Evolutionary conservation across 345 rosid genomes (phyloP).

Genomic region (Cardiospermum halicacabum): DNA sequence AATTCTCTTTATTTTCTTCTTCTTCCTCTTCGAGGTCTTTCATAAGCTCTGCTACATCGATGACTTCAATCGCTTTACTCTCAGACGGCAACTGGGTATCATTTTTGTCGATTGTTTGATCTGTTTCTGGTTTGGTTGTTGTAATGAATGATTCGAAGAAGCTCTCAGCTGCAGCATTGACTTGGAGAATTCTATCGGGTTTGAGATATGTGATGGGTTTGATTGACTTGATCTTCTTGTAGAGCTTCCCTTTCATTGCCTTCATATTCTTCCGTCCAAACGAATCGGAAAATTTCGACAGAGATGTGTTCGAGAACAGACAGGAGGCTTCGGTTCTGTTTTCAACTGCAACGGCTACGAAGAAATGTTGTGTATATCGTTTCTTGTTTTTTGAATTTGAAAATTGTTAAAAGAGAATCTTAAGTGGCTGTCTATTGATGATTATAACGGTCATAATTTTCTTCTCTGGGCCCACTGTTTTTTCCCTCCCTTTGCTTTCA

Average conservation of each 20-base stretch:
- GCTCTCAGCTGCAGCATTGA: slow-evolving; percentile 56
- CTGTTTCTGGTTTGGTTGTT: slow-evolving; percentile 23
- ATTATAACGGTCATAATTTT: too few relatives aligned
- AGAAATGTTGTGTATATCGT: slow-evolving; percentile 20
- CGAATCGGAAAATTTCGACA: slow-evolving; percentile 6
- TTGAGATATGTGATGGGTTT: slow-evolving; percentile 59
- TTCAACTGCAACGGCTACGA: slow-evolving; percentile 70
- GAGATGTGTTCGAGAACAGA: not conserved
- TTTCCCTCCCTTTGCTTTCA: too few relatives aligned
- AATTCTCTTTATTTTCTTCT: slow-evolving; percentile 24
- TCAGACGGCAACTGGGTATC: slow-evolving; percentile 20
- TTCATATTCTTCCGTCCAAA: slow-evolving; percentile 38
- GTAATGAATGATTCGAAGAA: slow-evolving; percentile 35
- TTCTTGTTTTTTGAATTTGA: slow-evolving; percentile 12
- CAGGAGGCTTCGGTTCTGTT: not conserved
- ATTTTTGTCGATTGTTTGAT: too few relatives aligned
- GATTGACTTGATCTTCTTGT: slow-evolving; percentile 59
- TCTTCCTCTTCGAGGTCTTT: slow-evolving; percentile 38
- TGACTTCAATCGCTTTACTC: slow-evolving; percentile 20
- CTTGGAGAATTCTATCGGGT: slow-evolving; percentile 60
- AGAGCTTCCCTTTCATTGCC: slow-evolving; percentile 66
- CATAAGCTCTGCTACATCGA: slow-evolving; percentile 43
- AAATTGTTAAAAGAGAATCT: slow-evolving; percentile 14
- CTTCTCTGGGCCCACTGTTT: not conserved
- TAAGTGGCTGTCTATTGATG: too few relatives aligned